Conservation (phyloP, 768 basidiomycete species). For the Boletus subcaerulescens region DNA sequence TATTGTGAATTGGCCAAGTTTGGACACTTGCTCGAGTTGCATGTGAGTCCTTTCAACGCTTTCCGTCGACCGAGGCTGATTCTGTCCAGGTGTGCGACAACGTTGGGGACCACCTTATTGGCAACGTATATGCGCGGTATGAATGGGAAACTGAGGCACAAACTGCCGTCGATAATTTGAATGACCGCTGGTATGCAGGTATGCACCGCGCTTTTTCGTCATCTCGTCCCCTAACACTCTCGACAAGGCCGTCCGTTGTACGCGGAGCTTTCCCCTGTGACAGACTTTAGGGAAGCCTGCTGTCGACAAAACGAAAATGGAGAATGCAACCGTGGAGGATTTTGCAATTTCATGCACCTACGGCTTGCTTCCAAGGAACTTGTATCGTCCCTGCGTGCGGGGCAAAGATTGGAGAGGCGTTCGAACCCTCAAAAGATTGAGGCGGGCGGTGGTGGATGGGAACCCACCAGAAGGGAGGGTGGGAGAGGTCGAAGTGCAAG, state of each 20-base stretch:
- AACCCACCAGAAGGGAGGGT: slow-evolving; percentile 66
- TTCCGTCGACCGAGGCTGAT: background rate
- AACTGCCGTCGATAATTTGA: slow-evolving; percentile 86
- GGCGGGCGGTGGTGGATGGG: slow-evolving; percentile 79
- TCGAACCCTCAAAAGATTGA: slow-evolving; percentile 63
- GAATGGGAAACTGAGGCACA: slow-evolving; percentile 99
- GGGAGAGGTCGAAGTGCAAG: slow-evolving; percentile 74
- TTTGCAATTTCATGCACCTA: slow-evolving; percentile 99
- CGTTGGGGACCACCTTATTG: slow-evolving; percentile 97
- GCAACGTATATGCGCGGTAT: slow-evolving; percentile 96
- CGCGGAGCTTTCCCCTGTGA: slow-evolving; percentile 97
- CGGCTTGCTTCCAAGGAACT: slow-evolving; percentile 84
- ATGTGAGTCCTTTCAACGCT: slow-evolving; percentile 50
- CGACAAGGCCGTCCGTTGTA: slow-evolving; percentile 85
- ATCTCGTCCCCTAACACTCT: background rate
- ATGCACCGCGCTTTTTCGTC: background rate
- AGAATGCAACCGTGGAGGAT: slow-evolving; percentile 95
- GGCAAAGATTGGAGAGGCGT: slow-evolving; percentile 81
- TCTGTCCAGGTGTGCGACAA: slow-evolving; percentile 85
- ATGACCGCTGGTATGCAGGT: slow-evolving; percentile 99
- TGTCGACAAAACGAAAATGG: slow-evolving; percentile 99
- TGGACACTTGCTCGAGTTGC: slow-evolving; percentile 92
- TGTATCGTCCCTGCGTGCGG: slow-evolving; percentile 71
- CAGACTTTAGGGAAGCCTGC: slow-evolving; percentile 98
- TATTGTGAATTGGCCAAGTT: slow-evolving; percentile 95